These are phyloP conservation scores for Rhizomucor pusillus DNA, from an alignment of 371 early-diverging fungal genomes.

Conservation along the genomic window DNA sequence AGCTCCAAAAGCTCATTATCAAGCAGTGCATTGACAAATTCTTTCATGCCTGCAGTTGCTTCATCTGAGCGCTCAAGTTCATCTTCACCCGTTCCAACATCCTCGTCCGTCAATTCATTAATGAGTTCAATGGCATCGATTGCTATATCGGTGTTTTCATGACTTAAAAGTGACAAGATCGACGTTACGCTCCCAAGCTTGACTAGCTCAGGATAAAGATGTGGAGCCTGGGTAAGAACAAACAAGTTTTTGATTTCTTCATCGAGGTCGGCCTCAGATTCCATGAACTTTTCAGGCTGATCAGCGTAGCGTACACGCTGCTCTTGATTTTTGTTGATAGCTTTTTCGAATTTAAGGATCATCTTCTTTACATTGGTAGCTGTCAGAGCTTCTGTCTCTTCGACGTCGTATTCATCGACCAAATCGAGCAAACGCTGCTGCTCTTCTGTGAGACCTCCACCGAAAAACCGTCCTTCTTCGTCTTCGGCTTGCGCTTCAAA, in stretches of 20 bases:
- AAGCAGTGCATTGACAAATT: slow-evolving; percentile 69
- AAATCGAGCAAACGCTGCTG: slow-evolving; percentile 77
- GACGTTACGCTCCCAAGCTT: slow-evolving; percentile 65
- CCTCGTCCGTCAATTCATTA: slow-evolving; percentile 91
- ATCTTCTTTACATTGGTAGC: slow-evolving; percentile 65
- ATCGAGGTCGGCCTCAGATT: slow-evolving; percentile 93
- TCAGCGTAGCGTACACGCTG: slow-evolving; percentile 81
- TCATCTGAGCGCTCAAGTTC: slow-evolving; percentile 64
- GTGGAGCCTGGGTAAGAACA: slow-evolving; percentile 75
- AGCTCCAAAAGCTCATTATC: slow-evolving; percentile 73
- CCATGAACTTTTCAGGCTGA: slow-evolving; percentile 83
- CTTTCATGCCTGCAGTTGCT: slow-evolving; percentile 64
- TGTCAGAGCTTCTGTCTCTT: slow-evolving; percentile 69
- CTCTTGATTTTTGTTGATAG: slow-evolving; percentile 83
- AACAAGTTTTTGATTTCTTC: slow-evolving; percentile 80
- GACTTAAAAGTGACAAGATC: slow-evolving; percentile 74
- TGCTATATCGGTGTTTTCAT: slow-evolving; percentile 93
- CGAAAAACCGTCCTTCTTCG: slow-evolving; percentile 81
- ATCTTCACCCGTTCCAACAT: slow-evolving; percentile 62
- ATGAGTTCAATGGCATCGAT: slow-evolving; percentile 83
- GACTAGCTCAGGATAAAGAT: slow-evolving; percentile 72
- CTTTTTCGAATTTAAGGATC: slow-evolving; percentile 81
- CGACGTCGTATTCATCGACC: slow-evolving; percentile 82
- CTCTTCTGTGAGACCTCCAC: slow-evolving; percentile 78
- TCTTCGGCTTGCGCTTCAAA: slow-evolving; percentile 44